These are phyloP conservation scores for Tylopilus subfusipes DNA, from an alignment of 768 basidiomycete genomes.

Conservation along the genomic window DNA sequence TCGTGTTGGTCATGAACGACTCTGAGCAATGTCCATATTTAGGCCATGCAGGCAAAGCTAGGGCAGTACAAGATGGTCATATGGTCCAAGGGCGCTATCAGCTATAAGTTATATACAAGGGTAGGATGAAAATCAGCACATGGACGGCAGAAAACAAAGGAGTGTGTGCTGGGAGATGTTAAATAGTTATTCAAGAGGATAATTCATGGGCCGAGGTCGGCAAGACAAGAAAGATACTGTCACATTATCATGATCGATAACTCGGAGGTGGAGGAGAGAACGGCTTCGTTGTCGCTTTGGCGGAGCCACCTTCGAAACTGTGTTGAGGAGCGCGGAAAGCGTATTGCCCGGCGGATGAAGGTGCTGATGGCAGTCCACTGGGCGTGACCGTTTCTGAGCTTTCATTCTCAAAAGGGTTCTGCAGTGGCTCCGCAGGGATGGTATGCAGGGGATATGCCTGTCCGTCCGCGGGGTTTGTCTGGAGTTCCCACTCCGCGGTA, in stretches of 20 bases:
- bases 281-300: not conserved
- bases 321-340: constrained; percentile 25
- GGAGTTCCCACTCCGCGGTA: constrained; percentile 29
- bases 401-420: constrained; percentile 26
- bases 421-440: constrained; percentile 13
- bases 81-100: constrained; percentile 5
- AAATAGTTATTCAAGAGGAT: not conserved
- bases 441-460: constrained; percentile 24
- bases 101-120: constrained; percentile 24
- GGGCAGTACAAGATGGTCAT: constrained; percentile 17
- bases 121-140: constrained; percentile 4
- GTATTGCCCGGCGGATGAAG: constrained; percentile 17
- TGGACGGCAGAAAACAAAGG: not conserved
- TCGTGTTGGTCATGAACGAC: too few relatives aligned
- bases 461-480: constrained; percentile 24
- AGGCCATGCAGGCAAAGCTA: constrained; percentile 5
- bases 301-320: constrained; percentile 18
- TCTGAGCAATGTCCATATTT: not conserved
- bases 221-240: not conserved
- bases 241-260: constrained; percentile 15
- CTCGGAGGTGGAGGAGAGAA: constrained; percentile 22
- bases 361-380: constrained; percentile 4
- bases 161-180: not conserved
- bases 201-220: not conserved
- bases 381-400: constrained; percentile 21